A percentile compares a stretch with the other conserved stretches of the same genome.
These are phyloP conservation scores for Glycyrrhiza uralensis DNA, from an alignment of 306 rosid species.

Conservation along the genomic window DNA sequence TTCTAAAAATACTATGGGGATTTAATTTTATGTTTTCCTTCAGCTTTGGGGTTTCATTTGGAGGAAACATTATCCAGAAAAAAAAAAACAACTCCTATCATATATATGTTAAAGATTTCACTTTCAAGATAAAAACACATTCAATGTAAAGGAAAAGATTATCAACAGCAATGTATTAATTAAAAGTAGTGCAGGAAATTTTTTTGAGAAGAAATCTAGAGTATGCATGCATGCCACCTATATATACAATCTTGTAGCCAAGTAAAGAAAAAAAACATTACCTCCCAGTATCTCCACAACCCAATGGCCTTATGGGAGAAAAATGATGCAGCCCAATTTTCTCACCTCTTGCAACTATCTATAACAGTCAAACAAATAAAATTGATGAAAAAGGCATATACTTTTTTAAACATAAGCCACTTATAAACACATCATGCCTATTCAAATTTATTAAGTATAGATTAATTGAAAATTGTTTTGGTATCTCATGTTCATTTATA, in stretches of 20 bases:
- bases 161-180: neutral
- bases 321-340: constrained; percentile 79
- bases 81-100: neutral
- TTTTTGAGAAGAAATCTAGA: neutral
- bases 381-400: neutral
- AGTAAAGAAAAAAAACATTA: constrained; percentile 4
- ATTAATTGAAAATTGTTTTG: too few relatives aligned
- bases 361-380: constrained; percentile 12
- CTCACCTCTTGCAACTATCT: constrained; percentile 65
- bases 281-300: constrained; percentile 98
- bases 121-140: neutral
- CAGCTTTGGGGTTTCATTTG: neutral
- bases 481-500: too few relatives aligned
- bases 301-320: constrained; percentile 78
- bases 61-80: neutral
- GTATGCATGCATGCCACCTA: neutral
- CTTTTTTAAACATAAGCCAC: neutral
- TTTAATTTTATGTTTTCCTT: neutral
- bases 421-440: neutral
- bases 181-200: neutral
- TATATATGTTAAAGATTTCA: neutral
- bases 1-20: neutral
- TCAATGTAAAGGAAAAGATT: neutral
- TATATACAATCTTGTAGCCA: neutral
- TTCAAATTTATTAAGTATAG: too few relatives aligned